Evolutionary conservation across 2,329 filamentous ascomycete genomes (phyloP).

Genomic region (Ilyonectria robusta): DNA sequence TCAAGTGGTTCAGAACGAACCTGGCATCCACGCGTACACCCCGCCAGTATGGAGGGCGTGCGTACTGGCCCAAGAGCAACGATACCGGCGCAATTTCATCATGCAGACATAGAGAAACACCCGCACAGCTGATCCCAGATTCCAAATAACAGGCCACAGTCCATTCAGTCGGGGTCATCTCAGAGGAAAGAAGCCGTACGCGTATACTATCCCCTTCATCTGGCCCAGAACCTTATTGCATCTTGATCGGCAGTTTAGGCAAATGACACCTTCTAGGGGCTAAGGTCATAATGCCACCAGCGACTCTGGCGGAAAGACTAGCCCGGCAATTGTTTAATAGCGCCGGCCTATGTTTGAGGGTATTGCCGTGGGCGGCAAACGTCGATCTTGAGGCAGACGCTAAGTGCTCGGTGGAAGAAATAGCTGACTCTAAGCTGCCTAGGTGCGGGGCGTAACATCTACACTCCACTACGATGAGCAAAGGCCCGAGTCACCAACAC

Average conservation of each 20-base stretch:
- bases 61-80: constrained; percentile 12
- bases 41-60: constrained; percentile 21
- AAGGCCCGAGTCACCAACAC: constrained; percentile 15
- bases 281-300: constrained; percentile 16
- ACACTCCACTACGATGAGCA: constrained; percentile 21
- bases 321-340: constrained; percentile 43
- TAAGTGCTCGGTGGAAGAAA: constrained; percentile 30
- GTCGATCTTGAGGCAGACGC: constrained; percentile 46
- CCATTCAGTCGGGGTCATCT: background rate
- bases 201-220: background rate
- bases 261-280: constrained; percentile 1
- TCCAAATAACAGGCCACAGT: background rate
- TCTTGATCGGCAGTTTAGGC: background rate
- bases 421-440: constrained; percentile 23
- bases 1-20: constrained; percentile 11
- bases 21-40: constrained; percentile 21
- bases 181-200: background rate
- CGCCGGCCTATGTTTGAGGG: constrained; percentile 38
- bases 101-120: constrained; percentile 5
- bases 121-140: background rate
- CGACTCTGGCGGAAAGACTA: background rate
- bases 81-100: constrained; percentile 12
- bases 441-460: constrained; percentile 19
- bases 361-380: constrained; percentile 47
- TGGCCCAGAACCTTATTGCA: background rate